These are phyloP conservation scores for Fusarium sp. DNA, from an alignment of 2,329 filamentous ascomycete species.

Conservation along the genomic window DNA sequence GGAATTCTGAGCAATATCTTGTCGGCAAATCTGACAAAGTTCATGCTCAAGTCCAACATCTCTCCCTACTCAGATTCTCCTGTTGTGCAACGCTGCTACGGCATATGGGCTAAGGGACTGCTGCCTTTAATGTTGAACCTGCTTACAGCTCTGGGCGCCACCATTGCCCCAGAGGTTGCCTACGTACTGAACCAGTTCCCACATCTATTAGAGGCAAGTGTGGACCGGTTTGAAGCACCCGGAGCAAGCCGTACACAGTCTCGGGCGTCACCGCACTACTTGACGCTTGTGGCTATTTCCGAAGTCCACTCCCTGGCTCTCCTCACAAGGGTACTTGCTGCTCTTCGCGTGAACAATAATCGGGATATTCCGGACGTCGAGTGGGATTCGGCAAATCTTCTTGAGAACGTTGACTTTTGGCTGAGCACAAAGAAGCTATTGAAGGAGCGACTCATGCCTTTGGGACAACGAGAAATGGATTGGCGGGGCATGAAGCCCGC, in stretches of 20 bases:
- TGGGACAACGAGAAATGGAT: conserved; percentile 77
- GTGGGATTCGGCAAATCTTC: conserved; percentile 78
- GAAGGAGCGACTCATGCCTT: conserved; percentile 77
- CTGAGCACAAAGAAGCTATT: conserved; percentile 75
- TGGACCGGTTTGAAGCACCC: conserved; percentile 75
- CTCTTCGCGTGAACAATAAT: conserved; percentile 72
- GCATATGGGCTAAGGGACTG: conserved; percentile 89
- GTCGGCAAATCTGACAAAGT: conserved; percentile 80
- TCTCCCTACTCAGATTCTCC: conserved; percentile 82
- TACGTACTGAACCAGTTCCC: conserved; percentile 92
- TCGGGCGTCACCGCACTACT: conserved; percentile 65
- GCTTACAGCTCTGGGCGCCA: conserved; percentile 81
- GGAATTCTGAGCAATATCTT: conserved; percentile 83
- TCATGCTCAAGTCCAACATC: conserved; percentile 76
- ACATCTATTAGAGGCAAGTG: conserved; percentile 77
- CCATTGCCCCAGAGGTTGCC: conserved; percentile 84
- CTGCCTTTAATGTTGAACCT: conserved; percentile 91
- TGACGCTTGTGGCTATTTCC: conserved; percentile 78
- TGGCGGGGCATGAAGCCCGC: conserved; percentile 61
- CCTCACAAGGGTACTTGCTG: conserved; percentile 76
- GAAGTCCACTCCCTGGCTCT: conserved; percentile 85
- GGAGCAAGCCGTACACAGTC: conserved; percentile 64
- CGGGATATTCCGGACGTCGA: conserved; percentile 77
- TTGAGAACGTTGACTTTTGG: conserved; percentile 88
- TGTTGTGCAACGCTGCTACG: conserved; percentile 78